Evolutionary conservation across 2,329 filamentous ascomycete species (phyloP), one percentile per base, ranked within the genome.

Genomic region (Aaosphaeria arxii): DNA sequence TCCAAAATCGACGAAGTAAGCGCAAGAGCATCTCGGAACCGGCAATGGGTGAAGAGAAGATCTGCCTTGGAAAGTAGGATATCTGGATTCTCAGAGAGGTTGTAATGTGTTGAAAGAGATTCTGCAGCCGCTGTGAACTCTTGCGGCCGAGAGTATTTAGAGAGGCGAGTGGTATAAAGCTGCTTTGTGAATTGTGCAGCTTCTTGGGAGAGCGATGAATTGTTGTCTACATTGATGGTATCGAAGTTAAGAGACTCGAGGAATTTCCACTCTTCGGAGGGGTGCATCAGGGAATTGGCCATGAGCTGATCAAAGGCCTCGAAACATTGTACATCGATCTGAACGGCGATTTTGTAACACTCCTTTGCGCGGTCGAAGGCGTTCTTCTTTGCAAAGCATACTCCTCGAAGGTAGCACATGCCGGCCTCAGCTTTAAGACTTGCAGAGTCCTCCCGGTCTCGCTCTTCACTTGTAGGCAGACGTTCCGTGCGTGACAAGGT

Each of bases 261-360:
- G 53, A 96, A 96, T 43, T 86, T 82, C 81, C 92, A 89, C 67
- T 96, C 91, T 70, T 96, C 91, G 33, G 89, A 85, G 0, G 91
- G 91, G 24, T 83, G 83, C 83, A 99, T 88, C 52, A 99, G 79
- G 17, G 89, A 89, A 73, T 99, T 99, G 74, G 91, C 90, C 85
- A 97, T 96, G 47, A 99, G 81, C 74, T 97, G 91, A 61, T 96
- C 91, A 65, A 99, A 97, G 0, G 94, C 94, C 71, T 99, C 94
- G 66, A 96, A 97, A 72, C 94, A 99, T 70, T 96, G 91, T 4
- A 97, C 91, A 66, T 99, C 94, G 63, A 99, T 96, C 52, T 89
- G 85, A 41, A 97, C 91, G 2, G 94, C 94, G 62, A 95, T 90
- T 74, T 96, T 97, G 79, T 97, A 99, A 74, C 94, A 97, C 62